Evolutionary conservation across 2,329 filamentous ascomycete genomes (phyloP), one percentile per base, ranked within the genome.

Genomic region (Aureobasidium pullulans): DNA sequence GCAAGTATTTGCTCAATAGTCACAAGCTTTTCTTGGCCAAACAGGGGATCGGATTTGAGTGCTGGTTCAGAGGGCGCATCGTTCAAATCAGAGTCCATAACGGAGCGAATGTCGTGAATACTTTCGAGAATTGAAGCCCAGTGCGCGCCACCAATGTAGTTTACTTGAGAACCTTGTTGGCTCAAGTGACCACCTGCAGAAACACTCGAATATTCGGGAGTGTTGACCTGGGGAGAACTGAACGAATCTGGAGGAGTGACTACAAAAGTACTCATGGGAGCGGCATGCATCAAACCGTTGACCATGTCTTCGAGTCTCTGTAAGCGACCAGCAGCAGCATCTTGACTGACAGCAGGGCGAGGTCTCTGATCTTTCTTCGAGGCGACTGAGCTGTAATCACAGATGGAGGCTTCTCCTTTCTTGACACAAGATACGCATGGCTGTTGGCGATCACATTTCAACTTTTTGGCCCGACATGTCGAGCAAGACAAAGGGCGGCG

Each of bases 41-140:
- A 58, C 11, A 58, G 4, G 23, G 44, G 54, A 42, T 58, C 54
- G 13, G 44, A 28, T 19, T 44, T 44, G 4, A 16, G 16, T 37
- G 32, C 4, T 29, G 57, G 16, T 31, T 59, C 47, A 15, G 13
- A 3, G 10, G 28, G 7, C 16, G 13, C n/a, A 16, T 50, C 23
- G 6, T 36, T n/a, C 10, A 36, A 7, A 23, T 53, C 57, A 2
- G 54, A 49, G 9, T 50, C 48, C 29, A 59, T 43, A 10, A 46
- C 29, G 2, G 47, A 40, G n/a, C 57, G 36, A 23, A 59, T 59
- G 4, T 59, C 57, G 31, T 53, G 36, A 11, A 57, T 47, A 13
- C 50, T 60, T 36, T 60, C 59, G 4, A 60, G 19, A 23, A 60
- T 53, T 6, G 59, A 48, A 8, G 59, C 44, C 59, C 59, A 60